phyloP scores from a whole-genome alignment of 371 early-diverging fungal species.

The Choanephora cucurbitarum region DNA sequence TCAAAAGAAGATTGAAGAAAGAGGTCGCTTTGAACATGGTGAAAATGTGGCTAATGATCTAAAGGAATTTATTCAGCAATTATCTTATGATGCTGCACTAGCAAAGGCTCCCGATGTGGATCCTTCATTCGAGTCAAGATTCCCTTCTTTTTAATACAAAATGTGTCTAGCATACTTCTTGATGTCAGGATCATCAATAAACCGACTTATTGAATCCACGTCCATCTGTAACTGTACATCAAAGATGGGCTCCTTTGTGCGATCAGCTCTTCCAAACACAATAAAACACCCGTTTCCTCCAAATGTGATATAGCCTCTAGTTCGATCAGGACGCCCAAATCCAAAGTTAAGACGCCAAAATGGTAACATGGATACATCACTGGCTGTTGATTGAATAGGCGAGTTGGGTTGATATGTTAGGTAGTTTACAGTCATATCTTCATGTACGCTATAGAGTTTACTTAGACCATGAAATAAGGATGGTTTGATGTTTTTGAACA shows the following conservation, averaged over 20 bases:
- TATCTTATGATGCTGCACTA: slow-evolving; percentile 38
- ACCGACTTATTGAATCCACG: slow-evolving; percentile 34
- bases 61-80: slow-evolving; percentile 41
- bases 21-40: slow-evolving; percentile 44
- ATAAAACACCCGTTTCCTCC: slow-evolving; percentile 45
- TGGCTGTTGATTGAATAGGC: slow-evolving; percentile 29
- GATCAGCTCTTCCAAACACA: slow-evolving; percentile 36
- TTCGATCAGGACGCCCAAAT: slow-evolving; percentile 37
- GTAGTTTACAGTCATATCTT: slow-evolving; percentile 46
- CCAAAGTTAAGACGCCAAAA: slow-evolving; percentile 44
- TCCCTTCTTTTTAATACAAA: slow-evolving; percentile 45
- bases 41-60: slow-evolving; percentile 43
- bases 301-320: slow-evolving; percentile 42
- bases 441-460: slow-evolving; percentile 38
- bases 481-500: slow-evolving; percentile 14
- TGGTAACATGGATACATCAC: slow-evolving; percentile 35
- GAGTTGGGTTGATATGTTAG: slow-evolving; percentile 41
- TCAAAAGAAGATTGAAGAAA: slow-evolving; percentile 47
- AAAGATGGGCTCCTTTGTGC: slow-evolving; percentile 28
- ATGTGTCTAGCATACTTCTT: slow-evolving; percentile 34
- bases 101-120: slow-evolving; percentile 54
- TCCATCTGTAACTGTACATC: slow-evolving; percentile 49
- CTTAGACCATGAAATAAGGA: slow-evolving; percentile 43
- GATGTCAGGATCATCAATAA: slow-evolving; percentile 41
- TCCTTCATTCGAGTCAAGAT: slow-evolving; percentile 49